Conservation (phyloP, 495 filamentous ascomycete genomes). For the Pyrenula aspistea region DNA sequence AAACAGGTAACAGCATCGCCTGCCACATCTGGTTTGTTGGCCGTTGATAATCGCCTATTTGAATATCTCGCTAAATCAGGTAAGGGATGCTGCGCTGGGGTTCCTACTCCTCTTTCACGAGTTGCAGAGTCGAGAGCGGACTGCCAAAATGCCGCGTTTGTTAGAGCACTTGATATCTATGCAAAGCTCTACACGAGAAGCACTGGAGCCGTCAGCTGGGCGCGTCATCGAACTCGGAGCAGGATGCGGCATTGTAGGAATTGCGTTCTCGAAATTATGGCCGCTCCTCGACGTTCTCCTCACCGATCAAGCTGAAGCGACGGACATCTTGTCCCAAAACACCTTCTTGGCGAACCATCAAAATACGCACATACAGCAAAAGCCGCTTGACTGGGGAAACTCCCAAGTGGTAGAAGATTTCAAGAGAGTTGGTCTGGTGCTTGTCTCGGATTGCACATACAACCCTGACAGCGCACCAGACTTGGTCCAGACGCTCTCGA, state of each 20-base stretch:
- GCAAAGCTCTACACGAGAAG: constrained; percentile 10
- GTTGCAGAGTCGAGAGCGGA: constrained; percentile 6
- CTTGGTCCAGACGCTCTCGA: constrained; percentile 57
- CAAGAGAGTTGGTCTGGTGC: constrained; percentile 53
- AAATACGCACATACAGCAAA: constrained; percentile 35
- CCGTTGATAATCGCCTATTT: not conserved
- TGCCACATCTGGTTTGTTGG: constrained; percentile 74
- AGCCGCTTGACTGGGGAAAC: constrained; percentile 59
- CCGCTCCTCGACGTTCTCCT: constrained; percentile 47
- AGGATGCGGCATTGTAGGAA: constrained; percentile 77
- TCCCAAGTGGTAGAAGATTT: constrained; percentile 16
- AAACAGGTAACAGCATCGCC: constrained; percentile 90
- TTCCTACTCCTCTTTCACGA: constrained; percentile 39
- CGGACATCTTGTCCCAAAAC: constrained; percentile 48
- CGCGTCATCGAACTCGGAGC: constrained; percentile 68
- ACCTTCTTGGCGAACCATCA: constrained; percentile 28
- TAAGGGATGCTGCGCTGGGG: constrained; percentile 53
- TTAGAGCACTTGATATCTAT: constrained; percentile 10
- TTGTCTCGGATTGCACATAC: constrained; percentile 92
- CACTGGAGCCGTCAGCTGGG: constrained; percentile 8
- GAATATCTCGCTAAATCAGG: not conserved
- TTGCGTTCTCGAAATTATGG: constrained; percentile 52
- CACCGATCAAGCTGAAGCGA: constrained; percentile 74
- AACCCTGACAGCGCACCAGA: constrained; percentile 71
- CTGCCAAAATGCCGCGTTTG: constrained; percentile 5